These are phyloP conservation scores for Jaminaea rosea DNA, from an alignment of 1,284 basidiomycete genomes.

Conservation along the genomic window DNA sequence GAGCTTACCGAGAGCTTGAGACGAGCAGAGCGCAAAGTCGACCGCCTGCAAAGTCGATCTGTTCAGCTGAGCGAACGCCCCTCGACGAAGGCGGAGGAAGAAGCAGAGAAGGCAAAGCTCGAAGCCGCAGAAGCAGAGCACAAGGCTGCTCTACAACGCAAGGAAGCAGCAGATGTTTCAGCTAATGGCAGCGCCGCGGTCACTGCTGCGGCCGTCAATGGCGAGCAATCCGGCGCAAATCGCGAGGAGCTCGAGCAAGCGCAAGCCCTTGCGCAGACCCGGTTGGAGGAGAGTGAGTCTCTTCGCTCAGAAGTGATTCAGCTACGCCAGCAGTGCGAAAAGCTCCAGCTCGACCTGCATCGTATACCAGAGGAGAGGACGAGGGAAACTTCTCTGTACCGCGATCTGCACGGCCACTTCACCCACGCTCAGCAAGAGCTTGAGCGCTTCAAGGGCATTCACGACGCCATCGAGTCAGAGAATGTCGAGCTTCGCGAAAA, in stretches of 20 bases:
- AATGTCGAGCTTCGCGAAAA: conserved; percentile 32
- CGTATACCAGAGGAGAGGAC: conserved; percentile 15
- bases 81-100: conserved; percentile 5
- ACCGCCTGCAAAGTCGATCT: conserved; percentile 10
- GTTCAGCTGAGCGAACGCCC: conserved; percentile 13
- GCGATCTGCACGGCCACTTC: conserved; percentile 13
- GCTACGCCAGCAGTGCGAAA: conserved; percentile 11
- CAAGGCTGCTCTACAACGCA: conserved; percentile 2
- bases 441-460: conserved; percentile 7
- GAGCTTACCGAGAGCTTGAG: conserved; percentile 12
- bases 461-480: conserved; percentile 20
- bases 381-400: conserved; percentile 8
- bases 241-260: conserved; percentile 11
- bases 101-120: conserved; percentile 6
- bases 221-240: not conserved
- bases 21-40: conserved; percentile 8
- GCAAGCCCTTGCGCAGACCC: conserved; percentile 10
- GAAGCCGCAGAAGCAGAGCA: conserved; percentile 4
- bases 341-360: conserved; percentile 7
- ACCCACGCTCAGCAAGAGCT: conserved; percentile 12
- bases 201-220: not conserved
- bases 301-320: conserved; percentile 12
- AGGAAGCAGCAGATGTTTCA: conserved; percentile 4
- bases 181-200: not conserved
- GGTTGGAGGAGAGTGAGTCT: conserved; percentile 9